Percentiles rank a stretch among this genome's conserved stretches.
Conservation (phyloP, 495 filamentous ascomycete species). For the Parachaetomium inaequale region DNA sequence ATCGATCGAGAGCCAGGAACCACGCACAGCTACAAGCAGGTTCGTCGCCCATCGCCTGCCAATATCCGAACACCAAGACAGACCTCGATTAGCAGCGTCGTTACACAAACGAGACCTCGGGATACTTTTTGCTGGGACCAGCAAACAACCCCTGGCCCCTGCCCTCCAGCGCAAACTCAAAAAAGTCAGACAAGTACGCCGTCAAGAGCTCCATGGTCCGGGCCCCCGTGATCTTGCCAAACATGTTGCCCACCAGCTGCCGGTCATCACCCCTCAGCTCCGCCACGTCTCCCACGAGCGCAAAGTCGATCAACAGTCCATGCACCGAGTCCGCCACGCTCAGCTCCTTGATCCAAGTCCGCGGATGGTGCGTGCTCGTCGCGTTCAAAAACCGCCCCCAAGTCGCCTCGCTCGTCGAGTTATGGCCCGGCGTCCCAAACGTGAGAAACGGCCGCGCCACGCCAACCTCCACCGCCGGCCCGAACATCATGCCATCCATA, state of each 20-base stretch:
- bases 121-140: background rate
- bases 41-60: too few species aligned
- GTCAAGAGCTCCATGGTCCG: background rate
- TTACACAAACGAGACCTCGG: background rate
- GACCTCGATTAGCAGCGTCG: too few species aligned
- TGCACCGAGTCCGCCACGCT: background rate
- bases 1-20: too few species aligned
- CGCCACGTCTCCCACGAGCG: background rate
- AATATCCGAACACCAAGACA: too few species aligned
- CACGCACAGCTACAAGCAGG: too few species aligned
- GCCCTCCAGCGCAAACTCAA: background rate
- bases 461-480: conserved; percentile 3
- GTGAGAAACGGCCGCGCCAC: conserved; percentile 2
- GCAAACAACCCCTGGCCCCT: background rate
- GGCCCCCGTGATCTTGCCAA: background rate
- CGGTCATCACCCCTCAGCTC: background rate
- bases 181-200: conserved; percentile 2
- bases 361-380: background rate
- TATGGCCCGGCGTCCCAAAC: background rate
- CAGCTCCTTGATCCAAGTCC: background rate
- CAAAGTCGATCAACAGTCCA: conserved; percentile 1
- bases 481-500: conserved; percentile 11
- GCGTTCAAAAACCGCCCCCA: conserved; percentile 1
- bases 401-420: background rate
- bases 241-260: background rate